Evolutionary conservation across 2,329 filamentous ascomycete species (phyloP).

Genomic region (Fusarium sp.): DNA sequence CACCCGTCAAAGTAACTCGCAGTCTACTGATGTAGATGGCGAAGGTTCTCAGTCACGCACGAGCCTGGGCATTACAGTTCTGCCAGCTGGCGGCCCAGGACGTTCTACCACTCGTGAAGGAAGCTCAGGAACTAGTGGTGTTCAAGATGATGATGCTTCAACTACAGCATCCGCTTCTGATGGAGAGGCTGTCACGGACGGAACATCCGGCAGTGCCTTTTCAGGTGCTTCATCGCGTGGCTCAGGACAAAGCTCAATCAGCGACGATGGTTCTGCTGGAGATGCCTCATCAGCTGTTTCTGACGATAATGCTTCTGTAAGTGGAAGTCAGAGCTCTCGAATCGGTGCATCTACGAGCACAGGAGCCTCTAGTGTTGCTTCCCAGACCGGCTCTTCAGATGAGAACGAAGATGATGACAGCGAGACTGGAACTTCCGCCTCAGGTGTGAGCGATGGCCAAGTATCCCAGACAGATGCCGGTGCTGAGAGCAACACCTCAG

Average conservation of each 20-base stretch:
- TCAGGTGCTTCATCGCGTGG: background rate
- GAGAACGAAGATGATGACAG: background rate
- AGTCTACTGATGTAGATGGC: too few relatives aligned
- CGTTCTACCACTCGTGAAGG: background rate
- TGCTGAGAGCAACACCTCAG: background rate
- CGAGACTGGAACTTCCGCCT: background rate
- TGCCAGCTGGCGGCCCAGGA: conserved; percentile 1
- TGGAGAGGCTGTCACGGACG: background rate
- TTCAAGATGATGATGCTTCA: rapidly evolving
- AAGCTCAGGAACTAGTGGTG: rapidly evolving
- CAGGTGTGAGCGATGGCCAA: background rate
- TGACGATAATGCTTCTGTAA: background rate
- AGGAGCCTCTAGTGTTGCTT: rapidly evolving
- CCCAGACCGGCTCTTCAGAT: background rate
- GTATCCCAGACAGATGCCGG: background rate
- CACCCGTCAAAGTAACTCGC: background rate
- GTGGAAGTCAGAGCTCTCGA: background rate
- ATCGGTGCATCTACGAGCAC: background rate
- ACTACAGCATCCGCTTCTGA: background rate
- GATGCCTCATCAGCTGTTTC: background rate
- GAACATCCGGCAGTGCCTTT: background rate
- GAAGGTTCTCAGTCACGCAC: background rate
- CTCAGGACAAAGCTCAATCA: rapidly evolving
- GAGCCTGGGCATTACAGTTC: background rate
- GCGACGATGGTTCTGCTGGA: background rate